Evolutionary conservation across 1,284 basidiomycete species (phyloP).

Genomic region (Mycena citricolor): DNA sequence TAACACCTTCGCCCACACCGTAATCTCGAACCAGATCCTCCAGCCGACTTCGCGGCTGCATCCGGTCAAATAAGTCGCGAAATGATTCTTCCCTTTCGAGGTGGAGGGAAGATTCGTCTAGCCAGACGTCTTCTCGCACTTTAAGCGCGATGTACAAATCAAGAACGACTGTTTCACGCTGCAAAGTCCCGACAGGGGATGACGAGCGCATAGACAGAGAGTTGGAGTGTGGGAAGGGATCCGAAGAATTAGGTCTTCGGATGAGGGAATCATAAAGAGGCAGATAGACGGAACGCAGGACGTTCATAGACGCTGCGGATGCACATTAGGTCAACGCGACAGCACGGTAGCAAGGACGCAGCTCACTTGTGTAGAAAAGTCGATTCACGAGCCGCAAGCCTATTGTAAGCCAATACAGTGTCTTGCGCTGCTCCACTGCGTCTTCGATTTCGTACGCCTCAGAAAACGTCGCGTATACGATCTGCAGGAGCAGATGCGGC

Average conservation of each 20-base stretch:
- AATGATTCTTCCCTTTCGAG: constrained; percentile 59
- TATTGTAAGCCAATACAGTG: constrained; percentile 67
- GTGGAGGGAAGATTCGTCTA: constrained; percentile 69
- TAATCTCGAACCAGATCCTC: constrained; percentile 69
- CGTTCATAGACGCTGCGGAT: constrained; percentile 79
- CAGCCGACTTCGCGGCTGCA: constrained; percentile 66
- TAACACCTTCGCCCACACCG: constrained; percentile 55
- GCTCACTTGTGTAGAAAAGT: constrained; percentile 61
- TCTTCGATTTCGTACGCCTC: constrained; percentile 38
- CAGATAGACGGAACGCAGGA: constrained; percentile 71
- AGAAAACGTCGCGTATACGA: constrained; percentile 62
- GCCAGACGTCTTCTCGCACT: constrained; percentile 72
- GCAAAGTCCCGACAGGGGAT: constrained; percentile 37
- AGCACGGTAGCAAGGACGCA: too few species aligned
- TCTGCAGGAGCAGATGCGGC: constrained; percentile 57
- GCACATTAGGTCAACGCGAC: too few species aligned
- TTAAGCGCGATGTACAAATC: constrained; percentile 77
- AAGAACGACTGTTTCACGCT: constrained; percentile 69
- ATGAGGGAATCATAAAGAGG: constrained; percentile 62
- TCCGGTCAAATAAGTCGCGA: constrained; percentile 72
- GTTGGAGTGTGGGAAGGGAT: constrained; percentile 60
- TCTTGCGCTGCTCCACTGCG: constrained; percentile 56
- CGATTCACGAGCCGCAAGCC: constrained; percentile 63
- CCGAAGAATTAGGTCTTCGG: constrained; percentile 65
- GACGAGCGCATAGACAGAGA: constrained; percentile 17